Evolutionary conservation across 768 basidiomycete species (phyloP).

Genomic region (Tulasnella calospora): DNA sequence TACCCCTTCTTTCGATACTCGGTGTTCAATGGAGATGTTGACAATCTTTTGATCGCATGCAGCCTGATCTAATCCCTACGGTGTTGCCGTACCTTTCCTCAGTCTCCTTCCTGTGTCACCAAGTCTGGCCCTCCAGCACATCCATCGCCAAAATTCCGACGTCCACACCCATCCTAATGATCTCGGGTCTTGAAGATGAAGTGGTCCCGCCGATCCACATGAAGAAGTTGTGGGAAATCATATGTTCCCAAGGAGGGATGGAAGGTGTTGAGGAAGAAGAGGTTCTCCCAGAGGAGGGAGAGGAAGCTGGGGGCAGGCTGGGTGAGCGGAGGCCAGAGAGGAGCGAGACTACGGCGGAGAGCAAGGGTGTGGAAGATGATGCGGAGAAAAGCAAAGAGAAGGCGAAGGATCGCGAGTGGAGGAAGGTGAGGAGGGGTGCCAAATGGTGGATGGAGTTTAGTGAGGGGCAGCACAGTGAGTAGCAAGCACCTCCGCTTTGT

Average conservation of each 20-base stretch:
- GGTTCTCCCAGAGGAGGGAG: constrained; percentile 6
- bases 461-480: constrained; percentile 38
- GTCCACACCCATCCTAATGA: constrained; percentile 41
- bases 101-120: constrained; percentile 39
- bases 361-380: constrained; percentile 26
- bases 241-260: constrained; percentile 4
- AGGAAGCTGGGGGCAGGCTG: constrained; percentile 21
- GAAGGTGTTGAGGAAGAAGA: constrained; percentile 2
- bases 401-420: background rate
- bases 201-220: constrained; percentile 44
- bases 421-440: constrained; percentile 26
- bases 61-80: constrained; percentile 39
- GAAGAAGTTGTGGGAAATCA: constrained; percentile 32
- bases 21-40: background rate
- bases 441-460: constrained; percentile 37
- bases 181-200: constrained; percentile 42
- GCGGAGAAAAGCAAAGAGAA: constrained; percentile 28
- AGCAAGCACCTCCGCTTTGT: background rate
- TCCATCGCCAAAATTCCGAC: constrained; percentile 36
- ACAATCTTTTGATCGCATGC: background rate
- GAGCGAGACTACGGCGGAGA: background rate
- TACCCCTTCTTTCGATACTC: background rate
- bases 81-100: constrained; percentile 40
- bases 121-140: constrained; percentile 39
- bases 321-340: background rate